Evolutionary conservation across 208 protist species (phyloP).

Genomic region (Trypanosoma mega): DNA sequence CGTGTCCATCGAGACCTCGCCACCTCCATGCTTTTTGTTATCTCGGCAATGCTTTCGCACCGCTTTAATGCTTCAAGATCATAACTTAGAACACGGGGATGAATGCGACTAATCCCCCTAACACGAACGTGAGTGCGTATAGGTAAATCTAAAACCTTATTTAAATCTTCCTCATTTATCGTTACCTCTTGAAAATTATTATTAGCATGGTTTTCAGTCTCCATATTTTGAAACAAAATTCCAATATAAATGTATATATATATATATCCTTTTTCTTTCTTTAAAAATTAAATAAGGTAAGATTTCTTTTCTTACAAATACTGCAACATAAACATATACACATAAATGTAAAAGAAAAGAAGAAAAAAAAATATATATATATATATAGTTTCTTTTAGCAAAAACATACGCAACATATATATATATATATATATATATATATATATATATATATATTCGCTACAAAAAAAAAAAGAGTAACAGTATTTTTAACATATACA

Average conservation of each 20-base stretch:
- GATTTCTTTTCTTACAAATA: no score
- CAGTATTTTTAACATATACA: no score
- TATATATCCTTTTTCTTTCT: slow-evolving; percentile 17
- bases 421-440: no score
- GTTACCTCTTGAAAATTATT: slow-evolving; percentile 31
- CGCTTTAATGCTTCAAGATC: slow-evolving; percentile 78
- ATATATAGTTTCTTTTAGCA: no score
- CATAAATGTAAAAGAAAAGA: slow-evolving; percentile 11
- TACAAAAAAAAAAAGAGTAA: no score
- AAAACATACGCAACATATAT: no score
- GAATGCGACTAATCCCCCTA: slow-evolving; percentile 45
- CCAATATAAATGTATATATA: slow-evolving; percentile 22
- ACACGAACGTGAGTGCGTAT: slow-evolving; percentile 74
- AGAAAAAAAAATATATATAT: no score
- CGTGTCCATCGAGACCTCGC: slow-evolving; percentile 55
- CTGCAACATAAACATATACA: slow-evolving; percentile 7
- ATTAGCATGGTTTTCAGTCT: slow-evolving; percentile 9
- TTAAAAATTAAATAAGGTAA: slow-evolving; percentile 4
- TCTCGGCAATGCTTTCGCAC: slow-evolving; percentile 58
- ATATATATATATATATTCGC: no score
- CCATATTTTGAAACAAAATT: slow-evolving; percentile 20
- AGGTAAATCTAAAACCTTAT: slow-evolving; percentile 35
- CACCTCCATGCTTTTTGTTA: slow-evolving; percentile 47
- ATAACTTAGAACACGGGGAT: slow-evolving; percentile 63
- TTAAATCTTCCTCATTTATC: slow-evolving; percentile 57